Percentiles rank a stretch among this genome's conserved stretches.
phyloP scores from a whole-genome alignment of 1,284 basidiomycete genomes.

The Ganoderma boninense region DNA sequence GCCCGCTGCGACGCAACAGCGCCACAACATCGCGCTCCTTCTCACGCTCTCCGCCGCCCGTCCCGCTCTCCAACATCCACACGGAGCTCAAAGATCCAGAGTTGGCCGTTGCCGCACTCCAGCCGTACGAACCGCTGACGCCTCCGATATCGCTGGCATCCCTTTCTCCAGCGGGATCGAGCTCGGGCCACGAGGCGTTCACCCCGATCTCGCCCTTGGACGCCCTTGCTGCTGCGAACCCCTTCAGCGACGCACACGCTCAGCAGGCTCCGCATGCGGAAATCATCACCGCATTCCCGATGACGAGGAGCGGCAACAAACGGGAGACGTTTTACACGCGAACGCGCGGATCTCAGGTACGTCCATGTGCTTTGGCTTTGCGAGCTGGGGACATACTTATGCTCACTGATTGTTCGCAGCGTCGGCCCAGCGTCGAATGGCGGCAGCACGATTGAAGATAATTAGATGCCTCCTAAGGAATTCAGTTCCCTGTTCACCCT shows the following conservation, averaged over 20 bases:
- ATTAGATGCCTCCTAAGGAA: neutral
- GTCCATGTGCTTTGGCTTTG: constrained; percentile 8
- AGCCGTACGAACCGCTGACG: constrained; percentile 46
- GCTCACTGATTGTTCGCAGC: constrained; percentile 13
- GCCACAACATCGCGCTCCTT: constrained; percentile 27
- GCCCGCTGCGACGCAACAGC: constrained; percentile 43
- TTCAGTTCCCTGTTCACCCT: neutral
- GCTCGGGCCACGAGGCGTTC: constrained; percentile 23
- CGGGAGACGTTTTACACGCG: constrained; percentile 31
- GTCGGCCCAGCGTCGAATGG: constrained; percentile 32
- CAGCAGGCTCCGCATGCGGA: neutral
- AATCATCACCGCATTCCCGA: constrained; percentile 5
- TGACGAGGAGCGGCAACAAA: constrained; percentile 9
- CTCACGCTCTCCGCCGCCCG: constrained; percentile 21
- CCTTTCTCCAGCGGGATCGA: constrained; percentile 33
- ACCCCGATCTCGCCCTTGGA: neutral
- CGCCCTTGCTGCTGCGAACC: constrained; percentile 5
- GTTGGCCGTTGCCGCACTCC: neutral
- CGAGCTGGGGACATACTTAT: neutral
- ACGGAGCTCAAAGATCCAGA: constrained; percentile 19
- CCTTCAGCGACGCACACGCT: constrained; percentile 17
- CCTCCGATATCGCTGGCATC: constrained; percentile 53
- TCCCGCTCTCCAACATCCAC: constrained; percentile 17
- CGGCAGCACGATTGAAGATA: constrained; percentile 15
- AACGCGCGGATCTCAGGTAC: constrained; percentile 22